These are phyloP conservation scores for Clavispora santaluciae DNA, from an alignment of 805 yeast genomes.

Conservation along the genomic window DNA sequence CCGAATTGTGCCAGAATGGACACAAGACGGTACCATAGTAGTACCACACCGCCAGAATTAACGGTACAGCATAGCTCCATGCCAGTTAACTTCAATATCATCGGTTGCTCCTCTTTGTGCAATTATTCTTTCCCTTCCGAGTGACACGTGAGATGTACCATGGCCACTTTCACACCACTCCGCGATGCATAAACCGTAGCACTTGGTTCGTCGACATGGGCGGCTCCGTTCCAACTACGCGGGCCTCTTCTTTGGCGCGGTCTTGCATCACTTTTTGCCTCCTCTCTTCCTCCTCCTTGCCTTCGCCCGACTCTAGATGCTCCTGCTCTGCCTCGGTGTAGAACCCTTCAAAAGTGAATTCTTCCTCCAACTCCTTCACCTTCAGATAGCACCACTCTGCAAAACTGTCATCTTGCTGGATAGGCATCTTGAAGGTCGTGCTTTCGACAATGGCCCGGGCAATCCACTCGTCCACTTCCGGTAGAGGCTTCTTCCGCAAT, in stretches of 20 bases:
- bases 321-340: conserved; percentile 46
- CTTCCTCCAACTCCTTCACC: conserved; percentile 49
- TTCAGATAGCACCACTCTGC: conserved; percentile 62
- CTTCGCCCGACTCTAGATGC: conserved; percentile 27
- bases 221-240: conserved; percentile 23
- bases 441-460: conserved; percentile 22
- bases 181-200: conserved; percentile 37
- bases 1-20: no score
- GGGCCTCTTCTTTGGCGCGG: conserved; percentile 21
- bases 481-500: conserved; percentile 79
- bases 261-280: conserved; percentile 17
- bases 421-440: conserved; percentile 21
- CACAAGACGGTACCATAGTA: no score
- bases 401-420: conserved; percentile 52
- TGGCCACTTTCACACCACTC: no score
- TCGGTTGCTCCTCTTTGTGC: no score
- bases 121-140: no score
- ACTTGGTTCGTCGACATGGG: conserved; percentile 31
- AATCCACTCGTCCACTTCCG: conserved; percentile 90
- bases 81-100: no score
- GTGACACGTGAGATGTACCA: no score
- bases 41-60: no score
- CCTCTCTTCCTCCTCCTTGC: conserved; percentile 23
- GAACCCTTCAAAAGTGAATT: conserved; percentile 60
- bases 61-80: no score